Conservation (phyloP, 176 grass and related monocot species). For the Oryza officinalis region DNA sequence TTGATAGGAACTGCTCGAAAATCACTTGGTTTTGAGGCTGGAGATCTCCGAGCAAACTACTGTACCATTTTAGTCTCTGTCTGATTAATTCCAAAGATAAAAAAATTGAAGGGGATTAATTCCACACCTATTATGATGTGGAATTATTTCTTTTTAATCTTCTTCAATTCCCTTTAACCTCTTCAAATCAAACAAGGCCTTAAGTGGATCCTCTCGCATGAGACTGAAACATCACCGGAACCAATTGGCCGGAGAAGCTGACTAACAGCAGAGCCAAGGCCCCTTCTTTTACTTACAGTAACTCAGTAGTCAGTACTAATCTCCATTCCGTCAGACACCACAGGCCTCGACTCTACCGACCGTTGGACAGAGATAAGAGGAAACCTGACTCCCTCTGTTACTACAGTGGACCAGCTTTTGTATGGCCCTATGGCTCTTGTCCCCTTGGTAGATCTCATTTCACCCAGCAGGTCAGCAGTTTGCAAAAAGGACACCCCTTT, state of each 20-base stretch:
- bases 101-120: no score
- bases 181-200: no score
- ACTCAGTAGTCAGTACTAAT: no score
- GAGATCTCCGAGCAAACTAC: neutral
- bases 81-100: no score
- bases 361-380: neutral
- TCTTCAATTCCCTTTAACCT: no score
- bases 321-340: no score
- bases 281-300: no score
- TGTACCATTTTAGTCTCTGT: neutral
- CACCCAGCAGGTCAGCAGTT: neutral
- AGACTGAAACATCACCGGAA: no score
- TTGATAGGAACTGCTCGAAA: neutral
- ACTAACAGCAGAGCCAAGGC: neutral
- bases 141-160: no score
- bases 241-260: neutral
- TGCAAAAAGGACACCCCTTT: neutral
- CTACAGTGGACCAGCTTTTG: neutral
- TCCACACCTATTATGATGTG: no score
- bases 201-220: no score
- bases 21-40: neutral
- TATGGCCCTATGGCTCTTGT: neutral
- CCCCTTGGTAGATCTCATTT: neutral
- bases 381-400: neutral
- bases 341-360: neutral